These are phyloP conservation scores for Pythium chondricola DNA, from an alignment of 352 stramenopile genomes.

Conservation along the genomic window DNA sequence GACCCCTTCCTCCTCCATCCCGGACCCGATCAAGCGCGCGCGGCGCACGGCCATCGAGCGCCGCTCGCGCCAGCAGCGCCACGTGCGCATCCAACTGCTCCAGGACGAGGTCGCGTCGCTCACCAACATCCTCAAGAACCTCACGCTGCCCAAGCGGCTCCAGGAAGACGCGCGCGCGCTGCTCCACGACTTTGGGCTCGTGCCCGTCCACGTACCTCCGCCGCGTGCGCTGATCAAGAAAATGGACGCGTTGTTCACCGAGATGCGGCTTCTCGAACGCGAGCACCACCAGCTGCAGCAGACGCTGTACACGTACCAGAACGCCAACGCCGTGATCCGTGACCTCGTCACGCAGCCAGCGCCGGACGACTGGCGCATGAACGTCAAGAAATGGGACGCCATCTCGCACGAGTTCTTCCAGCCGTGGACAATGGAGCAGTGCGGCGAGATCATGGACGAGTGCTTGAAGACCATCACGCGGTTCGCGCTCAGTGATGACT, in stretches of 20 bases:
- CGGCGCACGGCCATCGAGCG: constrained; percentile 17
- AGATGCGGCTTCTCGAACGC: constrained; percentile 15
- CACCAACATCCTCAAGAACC: constrained; percentile 11
- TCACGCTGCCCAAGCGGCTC: constrained; percentile 13
- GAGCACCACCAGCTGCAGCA: constrained; percentile 13
- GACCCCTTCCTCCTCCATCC: too few relatives aligned
- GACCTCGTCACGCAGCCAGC: constrained; percentile 7
- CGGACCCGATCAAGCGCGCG: constrained; percentile 15
- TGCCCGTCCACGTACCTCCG: constrained; percentile 7
- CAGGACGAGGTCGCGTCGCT: constrained; percentile 15
- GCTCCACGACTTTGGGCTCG: constrained; percentile 10
- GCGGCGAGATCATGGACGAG: constrained; percentile 6
- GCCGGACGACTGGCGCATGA: constrained; percentile 12
- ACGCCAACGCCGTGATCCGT: constrained; percentile 10
- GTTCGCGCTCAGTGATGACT: constrained; percentile 16
- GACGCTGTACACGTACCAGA: constrained; percentile 9
- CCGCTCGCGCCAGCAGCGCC: constrained; percentile 17
- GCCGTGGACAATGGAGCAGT: constrained; percentile 1
- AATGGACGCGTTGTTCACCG: constrained; percentile 12
- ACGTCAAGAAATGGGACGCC: constrained; percentile 15
- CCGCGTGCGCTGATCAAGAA: constrained; percentile 10
- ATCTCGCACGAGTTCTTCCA: constrained; percentile 11
- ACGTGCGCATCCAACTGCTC: constrained; percentile 14
- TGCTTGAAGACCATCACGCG: constrained; percentile 20
- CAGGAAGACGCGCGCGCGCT: constrained; percentile 13